phyloP scores from a whole-genome alignment of 202 grass and related monocot genomes.

The Brachypodium distachyon region DNA sequence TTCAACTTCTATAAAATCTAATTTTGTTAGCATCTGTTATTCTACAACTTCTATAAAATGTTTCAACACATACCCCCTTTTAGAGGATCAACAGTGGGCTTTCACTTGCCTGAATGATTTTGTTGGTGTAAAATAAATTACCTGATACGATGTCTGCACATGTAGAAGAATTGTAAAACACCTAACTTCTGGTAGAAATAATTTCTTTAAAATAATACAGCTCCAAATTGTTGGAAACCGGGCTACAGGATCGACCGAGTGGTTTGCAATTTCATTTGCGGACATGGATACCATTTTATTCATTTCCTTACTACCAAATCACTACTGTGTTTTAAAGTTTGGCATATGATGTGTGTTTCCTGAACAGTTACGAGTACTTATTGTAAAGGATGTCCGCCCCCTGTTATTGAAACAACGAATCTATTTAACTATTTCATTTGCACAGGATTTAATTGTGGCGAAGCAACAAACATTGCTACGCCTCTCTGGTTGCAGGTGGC shows the following conservation, averaged over 20 bases:
- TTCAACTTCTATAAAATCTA: no score
- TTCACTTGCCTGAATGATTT: not conserved
- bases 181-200: not conserved
- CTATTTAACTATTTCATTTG: constrained; percentile 21
- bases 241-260: not conserved
- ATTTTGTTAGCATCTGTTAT: not conserved
- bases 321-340: not conserved
- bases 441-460: constrained; percentile 94
- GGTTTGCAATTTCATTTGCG: not conserved
- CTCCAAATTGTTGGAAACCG: constrained; percentile 4
- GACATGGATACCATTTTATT: not conserved
- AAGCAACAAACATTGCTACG: constrained; percentile 97
- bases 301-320: not conserved
- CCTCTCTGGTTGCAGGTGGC: constrained; percentile 91
- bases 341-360: not conserved
- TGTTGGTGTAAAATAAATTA: not conserved
- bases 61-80: not conserved
- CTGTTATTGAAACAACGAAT: constrained; percentile 3
- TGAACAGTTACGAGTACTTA: not conserved
- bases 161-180: not conserved
- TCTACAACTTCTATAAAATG: constrained; percentile 8
- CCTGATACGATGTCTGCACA: not conserved
- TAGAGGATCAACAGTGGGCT: not conserved
- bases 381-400: not conserved
- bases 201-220: not conserved